These are phyloP conservation scores for Orbilia oligospora DNA, from an alignment of 2,329 filamentous ascomycete genomes.

Conservation along the genomic window DNA sequence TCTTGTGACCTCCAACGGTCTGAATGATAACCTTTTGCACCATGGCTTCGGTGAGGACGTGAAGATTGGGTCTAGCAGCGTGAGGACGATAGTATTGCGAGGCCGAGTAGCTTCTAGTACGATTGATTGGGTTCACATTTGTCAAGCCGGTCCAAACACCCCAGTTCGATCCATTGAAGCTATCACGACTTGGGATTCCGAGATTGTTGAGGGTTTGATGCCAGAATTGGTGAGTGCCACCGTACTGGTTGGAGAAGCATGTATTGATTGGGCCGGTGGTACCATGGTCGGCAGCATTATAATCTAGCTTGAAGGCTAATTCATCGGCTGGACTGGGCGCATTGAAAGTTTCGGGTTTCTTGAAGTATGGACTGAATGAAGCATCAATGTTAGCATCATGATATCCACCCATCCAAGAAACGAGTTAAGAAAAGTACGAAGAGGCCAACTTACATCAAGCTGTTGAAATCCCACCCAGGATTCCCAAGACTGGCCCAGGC, in stretches of 20 bases:
- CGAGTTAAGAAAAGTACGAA: no score
- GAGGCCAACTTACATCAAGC: constrained; percentile 65
- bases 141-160: constrained; percentile 67
- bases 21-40: constrained; percentile 70
- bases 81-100: constrained; percentile 68
- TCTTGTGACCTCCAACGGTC: constrained; percentile 62
- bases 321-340: constrained; percentile 15
- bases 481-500: constrained; percentile 74
- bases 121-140: constrained; percentile 65
- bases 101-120: constrained; percentile 68
- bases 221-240: constrained; percentile 69
- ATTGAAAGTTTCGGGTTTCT: constrained; percentile 57
- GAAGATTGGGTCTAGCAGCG: constrained; percentile 68
- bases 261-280: constrained; percentile 51
- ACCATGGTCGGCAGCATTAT: constrained; percentile 43
- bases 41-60: constrained; percentile 69
- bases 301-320: constrained; percentile 31
- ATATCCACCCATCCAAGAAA: no score
- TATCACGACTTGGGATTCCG: constrained; percentile 66
- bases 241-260: constrained; percentile 65
- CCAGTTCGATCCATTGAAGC: constrained; percentile 67
- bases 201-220: constrained; percentile 67
- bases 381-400: constrained; percentile 12
- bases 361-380: constrained; percentile 58
- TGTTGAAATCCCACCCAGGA: constrained; percentile 73